These are phyloP conservation scores for Barnettozyma vustinii DNA, from an alignment of 805 yeast genomes.

Conservation along the genomic window DNA sequence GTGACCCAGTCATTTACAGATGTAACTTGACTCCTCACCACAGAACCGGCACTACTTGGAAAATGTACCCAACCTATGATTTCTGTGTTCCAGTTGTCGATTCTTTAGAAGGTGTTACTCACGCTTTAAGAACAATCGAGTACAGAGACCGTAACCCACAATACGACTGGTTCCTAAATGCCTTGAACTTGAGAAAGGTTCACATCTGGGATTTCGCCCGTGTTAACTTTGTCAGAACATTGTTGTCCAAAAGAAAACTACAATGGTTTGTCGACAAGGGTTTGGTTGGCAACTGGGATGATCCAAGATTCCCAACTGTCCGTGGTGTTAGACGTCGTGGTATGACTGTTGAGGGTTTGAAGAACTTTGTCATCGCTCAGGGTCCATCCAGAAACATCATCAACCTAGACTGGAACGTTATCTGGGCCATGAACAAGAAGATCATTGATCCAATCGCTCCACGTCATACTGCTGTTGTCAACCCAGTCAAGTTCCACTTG, in stretches of 20 bases:
- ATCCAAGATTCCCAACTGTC: constrained; percentile 98
- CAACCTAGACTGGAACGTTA: constrained; percentile 94
- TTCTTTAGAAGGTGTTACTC: constrained; percentile 94
- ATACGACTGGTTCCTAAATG: constrained; percentile 91
- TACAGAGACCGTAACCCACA: constrained; percentile 98
- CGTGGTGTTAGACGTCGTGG: constrained; percentile 99
- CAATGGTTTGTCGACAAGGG: constrained; percentile 98
- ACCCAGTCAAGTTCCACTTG: constrained; percentile 67
- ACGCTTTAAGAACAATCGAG: constrained; percentile 95
- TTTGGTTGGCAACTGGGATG: constrained; percentile 93
- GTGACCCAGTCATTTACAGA: constrained; percentile 98
- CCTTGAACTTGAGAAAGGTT: constrained; percentile 81
- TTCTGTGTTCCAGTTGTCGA: constrained; percentile 98
- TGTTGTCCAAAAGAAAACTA: constrained; percentile 92
- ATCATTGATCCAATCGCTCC: constrained; percentile 96
- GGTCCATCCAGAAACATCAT: constrained; percentile 98
- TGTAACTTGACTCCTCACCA: constrained; percentile 97
- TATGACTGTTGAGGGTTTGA: constrained; percentile 97
- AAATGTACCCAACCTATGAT: constrained; percentile 96
- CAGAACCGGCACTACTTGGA: constrained; percentile 91
- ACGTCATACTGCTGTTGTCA: constrained; percentile 80
- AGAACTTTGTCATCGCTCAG: constrained; percentile 88
- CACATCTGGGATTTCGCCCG: constrained; percentile 98
- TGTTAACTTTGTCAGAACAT: constrained; percentile 93
- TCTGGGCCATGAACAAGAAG: constrained; percentile 98